phyloP scores from a whole-genome alignment of 2,329 filamentous ascomycete genomes.

The Ceratocystis alfenasii region DNA sequence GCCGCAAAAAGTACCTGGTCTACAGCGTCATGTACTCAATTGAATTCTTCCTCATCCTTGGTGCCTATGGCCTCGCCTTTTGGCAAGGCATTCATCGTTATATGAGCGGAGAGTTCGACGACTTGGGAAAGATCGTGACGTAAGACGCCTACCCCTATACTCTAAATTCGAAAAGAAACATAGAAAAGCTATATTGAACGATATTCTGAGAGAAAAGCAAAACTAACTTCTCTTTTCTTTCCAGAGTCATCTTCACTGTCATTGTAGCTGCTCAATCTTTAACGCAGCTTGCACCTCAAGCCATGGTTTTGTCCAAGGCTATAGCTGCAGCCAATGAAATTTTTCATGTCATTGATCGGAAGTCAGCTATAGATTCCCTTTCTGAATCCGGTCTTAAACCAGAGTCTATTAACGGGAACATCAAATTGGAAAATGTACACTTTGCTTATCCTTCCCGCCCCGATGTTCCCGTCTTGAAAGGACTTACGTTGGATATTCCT shows the following conservation, averaged over 20 bases:
- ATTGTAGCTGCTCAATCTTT: slow-evolving; percentile 36
- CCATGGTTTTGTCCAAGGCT: slow-evolving; percentile 36
- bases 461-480: slow-evolving; percentile 35
- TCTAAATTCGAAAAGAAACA: neutral
- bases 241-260: slow-evolving; percentile 37
- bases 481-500: slow-evolving; percentile 34
- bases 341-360: slow-evolving; percentile 38
- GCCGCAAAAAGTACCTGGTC: slow-evolving; percentile 34
- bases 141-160: slow-evolving; percentile 25
- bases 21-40: slow-evolving; percentile 35
- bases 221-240: neutral
- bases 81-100: slow-evolving; percentile 42
- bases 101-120: slow-evolving; percentile 33
- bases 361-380: slow-evolving; percentile 35
- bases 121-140: slow-evolving; percentile 39
- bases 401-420: slow-evolving; percentile 31
- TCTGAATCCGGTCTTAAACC: slow-evolving; percentile 30
- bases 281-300: slow-evolving; percentile 38
- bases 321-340: slow-evolving; percentile 37
- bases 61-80: slow-evolving; percentile 39
- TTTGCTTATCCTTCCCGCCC: slow-evolving; percentile 49
- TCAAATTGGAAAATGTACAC: slow-evolving; percentile 37
- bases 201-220: neutral
- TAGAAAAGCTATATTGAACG: neutral
- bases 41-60: slow-evolving; percentile 39